Percentiles rank a stretch among this genome's conserved stretches.
phyloP scores from a whole-genome alignment of 345 rosid genomes.

The Heritiera littoralis region DNA sequence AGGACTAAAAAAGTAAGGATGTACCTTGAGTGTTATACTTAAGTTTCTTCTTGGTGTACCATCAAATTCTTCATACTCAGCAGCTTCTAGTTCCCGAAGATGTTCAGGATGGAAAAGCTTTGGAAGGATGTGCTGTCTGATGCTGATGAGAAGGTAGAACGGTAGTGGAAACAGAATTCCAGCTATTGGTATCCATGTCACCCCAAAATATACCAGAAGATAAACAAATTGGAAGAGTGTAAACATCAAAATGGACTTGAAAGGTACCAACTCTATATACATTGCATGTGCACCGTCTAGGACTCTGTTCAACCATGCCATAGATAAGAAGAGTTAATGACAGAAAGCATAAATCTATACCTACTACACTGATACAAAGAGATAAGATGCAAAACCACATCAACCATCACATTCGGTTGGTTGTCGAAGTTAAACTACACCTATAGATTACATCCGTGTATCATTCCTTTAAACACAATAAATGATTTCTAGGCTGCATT shows the following conservation, averaged over 20 bases:
- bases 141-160: constrained; percentile 62
- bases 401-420: neutral
- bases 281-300: constrained; percentile 75
- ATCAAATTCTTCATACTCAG: constrained; percentile 66
- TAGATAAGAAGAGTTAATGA: constrained; percentile 13
- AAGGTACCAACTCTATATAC: constrained; percentile 71
- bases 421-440: neutral
- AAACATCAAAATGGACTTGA: constrained; percentile 55
- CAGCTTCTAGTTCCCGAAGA: constrained; percentile 75
- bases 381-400: constrained; percentile 1
- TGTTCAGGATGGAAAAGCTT: constrained; percentile 57
- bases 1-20: neutral
- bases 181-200: constrained; percentile 82
- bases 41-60: constrained; percentile 51
- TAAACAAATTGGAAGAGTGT: constrained; percentile 69
- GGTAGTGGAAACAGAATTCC: constrained; percentile 77
- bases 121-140: constrained; percentile 69
- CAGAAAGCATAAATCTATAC: neutral
- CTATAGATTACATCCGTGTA: neutral
- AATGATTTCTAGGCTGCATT: neutral
- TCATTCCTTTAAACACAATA: neutral
- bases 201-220: constrained; percentile 63
- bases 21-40: constrained; percentile 53
- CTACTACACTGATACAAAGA: neutral
- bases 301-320: constrained; percentile 46